Base-by-base conservation (phyloP, 2,329 filamentous ascomycete species). In the Trichoderma sp. region DNA sequence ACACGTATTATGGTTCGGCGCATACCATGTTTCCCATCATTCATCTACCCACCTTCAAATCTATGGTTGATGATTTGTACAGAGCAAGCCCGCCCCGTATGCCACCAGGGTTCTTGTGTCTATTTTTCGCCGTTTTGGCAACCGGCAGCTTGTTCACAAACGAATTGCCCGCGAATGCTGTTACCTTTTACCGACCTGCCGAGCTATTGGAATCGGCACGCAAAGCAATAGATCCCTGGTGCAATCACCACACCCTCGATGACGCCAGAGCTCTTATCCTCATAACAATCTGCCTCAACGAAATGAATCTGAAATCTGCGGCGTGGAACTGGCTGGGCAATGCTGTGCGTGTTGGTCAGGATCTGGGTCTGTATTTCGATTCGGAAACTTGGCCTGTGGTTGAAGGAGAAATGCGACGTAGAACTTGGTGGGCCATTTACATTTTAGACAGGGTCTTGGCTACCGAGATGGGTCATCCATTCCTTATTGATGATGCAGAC, bases 391-490 rank as follows among this genome's bases (percentile, higher is more conserved):
- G 90, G 85, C 86, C 91, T 2, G 84, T 89, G 1, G 83, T 97
- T 16, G 94, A 97, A 74, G 87, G 87, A 13, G 95, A 98, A 79
- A 94, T 95, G 88, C 89, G 94, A 66, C 89, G 92, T 70, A 86
- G 94, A 67, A 88, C 96, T 2, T 99, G 95, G 95, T 99, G 96
- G 94, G 89, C 92, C 16, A 88, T 97, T 68, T 98, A 98, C 79
- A 88, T 93, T 55, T 89, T 94, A 81, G 96, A 99, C 80, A 89
- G 94, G 71, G 86, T 92, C 30, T 82, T 96, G 60, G 90, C 93
- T 0, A 83, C 97, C 14, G 94, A 97, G 76, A 84, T 94, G 39
- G 92, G 93, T 10, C 89, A 91, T 61, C 93, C 95, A 0, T 87
- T 92, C 68, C 81, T 94, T 72, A 97, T 98, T 75, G 86, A 94